Evolutionary conservation across 2,329 filamentous ascomycete genomes (phyloP).

Genomic region (Diplocarpon rosae): DNA sequence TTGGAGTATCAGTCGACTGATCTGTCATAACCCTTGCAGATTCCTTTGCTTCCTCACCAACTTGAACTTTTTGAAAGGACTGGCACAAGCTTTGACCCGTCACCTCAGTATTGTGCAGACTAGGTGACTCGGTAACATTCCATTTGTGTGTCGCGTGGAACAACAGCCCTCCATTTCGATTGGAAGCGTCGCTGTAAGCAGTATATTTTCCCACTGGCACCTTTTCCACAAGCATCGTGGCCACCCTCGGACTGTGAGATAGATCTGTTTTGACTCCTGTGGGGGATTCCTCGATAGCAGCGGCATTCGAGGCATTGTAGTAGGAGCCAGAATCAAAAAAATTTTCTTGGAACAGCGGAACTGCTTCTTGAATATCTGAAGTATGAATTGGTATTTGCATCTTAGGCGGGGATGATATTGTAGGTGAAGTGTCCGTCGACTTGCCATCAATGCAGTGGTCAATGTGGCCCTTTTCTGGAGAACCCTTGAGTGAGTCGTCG

Average conservation of each 20-base stretch:
- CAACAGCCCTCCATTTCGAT: slow-evolving; percentile 13
- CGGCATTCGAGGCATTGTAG: slow-evolving; percentile 28
- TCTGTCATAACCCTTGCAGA: slow-evolving; percentile 34
- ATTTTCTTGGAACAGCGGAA: slow-evolving; percentile 11
- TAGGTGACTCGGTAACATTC: no score
- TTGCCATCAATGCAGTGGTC: slow-evolving; percentile 46
- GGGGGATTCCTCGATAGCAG: slow-evolving; percentile 28
- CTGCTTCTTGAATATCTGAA: slow-evolving; percentile 26
- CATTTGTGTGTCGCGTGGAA: no score
- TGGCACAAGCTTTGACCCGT: no score
- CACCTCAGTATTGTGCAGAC: no score
- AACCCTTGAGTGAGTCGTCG: slow-evolving; percentile 9
- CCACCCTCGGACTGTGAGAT: slow-evolving; percentile 49
- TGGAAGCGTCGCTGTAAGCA: slow-evolving; percentile 22
- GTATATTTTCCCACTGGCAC: slow-evolving; percentile 15
- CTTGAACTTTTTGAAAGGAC: slow-evolving; percentile 10
- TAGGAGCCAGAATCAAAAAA: slow-evolving; percentile 24
- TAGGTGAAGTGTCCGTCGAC: slow-evolving; percentile 34
- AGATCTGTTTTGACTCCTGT: slow-evolving; percentile 48
- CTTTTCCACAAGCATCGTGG: slow-evolving; percentile 41
- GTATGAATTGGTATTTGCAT: slow-evolving; percentile 43
- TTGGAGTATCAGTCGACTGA: slow-evolving; percentile 20
- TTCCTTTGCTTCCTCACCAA: slow-evolving; percentile 31
- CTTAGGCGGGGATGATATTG: slow-evolving; percentile 41
- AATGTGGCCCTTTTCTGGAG: slow-evolving; percentile 27